A percentile compares a stretch with the other conserved stretches of the same genome.
Conservation (phyloP, 108 stramenopile genomes). For the Pseudonitzschia pungens region DNA sequence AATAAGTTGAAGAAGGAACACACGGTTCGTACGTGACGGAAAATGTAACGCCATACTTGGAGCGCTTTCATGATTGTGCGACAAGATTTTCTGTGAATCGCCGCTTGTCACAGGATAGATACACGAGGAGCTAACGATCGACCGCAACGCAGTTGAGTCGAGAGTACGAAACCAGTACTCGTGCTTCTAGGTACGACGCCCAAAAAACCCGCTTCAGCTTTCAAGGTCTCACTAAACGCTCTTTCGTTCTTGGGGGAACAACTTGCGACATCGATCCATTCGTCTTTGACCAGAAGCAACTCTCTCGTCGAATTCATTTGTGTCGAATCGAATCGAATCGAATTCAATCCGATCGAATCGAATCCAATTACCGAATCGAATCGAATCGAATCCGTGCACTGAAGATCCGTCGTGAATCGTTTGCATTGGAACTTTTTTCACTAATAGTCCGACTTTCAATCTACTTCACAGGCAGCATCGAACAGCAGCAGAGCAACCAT, state of each 20-base stretch:
- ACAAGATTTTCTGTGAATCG: neutral
- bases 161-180: too few species aligned
- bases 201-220: neutral
- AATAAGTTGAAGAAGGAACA: slow-evolving; percentile 8
- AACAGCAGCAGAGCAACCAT: neutral
- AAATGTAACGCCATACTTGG: too few species aligned
- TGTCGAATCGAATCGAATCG: neutral
- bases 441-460: neutral
- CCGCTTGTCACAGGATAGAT: neutral
- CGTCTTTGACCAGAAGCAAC: neutral
- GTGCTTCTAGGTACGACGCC: neutral
- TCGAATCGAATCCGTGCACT: neutral
- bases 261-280: neutral
- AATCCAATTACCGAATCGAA: too few species aligned
- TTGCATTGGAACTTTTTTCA: neutral
- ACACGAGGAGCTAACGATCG: neutral
- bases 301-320: too few species aligned
- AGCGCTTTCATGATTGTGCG: too few species aligned
- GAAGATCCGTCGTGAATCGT: neutral
- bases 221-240: neutral
- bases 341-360: too few species aligned
- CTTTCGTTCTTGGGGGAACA: neutral
- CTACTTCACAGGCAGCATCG: neutral
- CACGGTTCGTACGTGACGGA: neutral
- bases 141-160: too few species aligned